Percentiles rank a stretch among this genome's conserved stretches.
phyloP scores from a whole-genome alignment of 768 basidiomycete genomes.

The Mycena belliarum region DNA sequence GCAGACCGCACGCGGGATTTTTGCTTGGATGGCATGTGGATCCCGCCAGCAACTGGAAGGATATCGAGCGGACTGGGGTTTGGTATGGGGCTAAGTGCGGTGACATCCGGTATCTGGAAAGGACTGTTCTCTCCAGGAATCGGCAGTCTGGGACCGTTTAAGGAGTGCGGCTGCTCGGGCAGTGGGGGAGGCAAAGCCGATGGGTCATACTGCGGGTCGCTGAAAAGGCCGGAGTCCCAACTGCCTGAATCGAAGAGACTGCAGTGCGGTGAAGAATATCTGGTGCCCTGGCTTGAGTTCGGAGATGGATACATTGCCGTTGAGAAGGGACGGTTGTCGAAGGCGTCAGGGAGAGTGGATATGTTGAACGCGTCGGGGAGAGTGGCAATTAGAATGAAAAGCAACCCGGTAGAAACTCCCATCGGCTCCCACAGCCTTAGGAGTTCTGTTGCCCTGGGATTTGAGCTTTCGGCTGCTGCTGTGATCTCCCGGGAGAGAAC shows the following conservation, averaged over 20 bases:
- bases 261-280: not conserved
- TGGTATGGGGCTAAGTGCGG: too few relatives aligned
- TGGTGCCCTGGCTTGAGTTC: not conserved
- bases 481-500: not conserved
- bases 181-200: not conserved
- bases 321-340: not conserved
- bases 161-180: not conserved
- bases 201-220: not conserved
- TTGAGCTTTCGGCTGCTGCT: not conserved
- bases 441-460: not conserved
- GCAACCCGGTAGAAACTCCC: not conserved
- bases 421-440: not conserved
- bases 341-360: too few relatives aligned
- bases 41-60: too few relatives aligned
- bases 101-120: too few relatives aligned
- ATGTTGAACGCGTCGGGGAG: too few relatives aligned
- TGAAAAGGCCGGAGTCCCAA: not conserved
- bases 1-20: not conserved
- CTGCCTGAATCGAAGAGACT: not conserved
- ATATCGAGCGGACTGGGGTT: too few relatives aligned
- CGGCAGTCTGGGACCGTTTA: too few relatives aligned
- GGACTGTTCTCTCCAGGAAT: too few relatives aligned
- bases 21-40: too few relatives aligned
- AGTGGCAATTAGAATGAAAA: not conserved
- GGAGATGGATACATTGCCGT: not conserved